Percentiles rank a stretch among this genome's conserved stretches.
phyloP scores from a whole-genome alignment of 179 eudicot genomes.

The Beta lomatogona region DNA sequence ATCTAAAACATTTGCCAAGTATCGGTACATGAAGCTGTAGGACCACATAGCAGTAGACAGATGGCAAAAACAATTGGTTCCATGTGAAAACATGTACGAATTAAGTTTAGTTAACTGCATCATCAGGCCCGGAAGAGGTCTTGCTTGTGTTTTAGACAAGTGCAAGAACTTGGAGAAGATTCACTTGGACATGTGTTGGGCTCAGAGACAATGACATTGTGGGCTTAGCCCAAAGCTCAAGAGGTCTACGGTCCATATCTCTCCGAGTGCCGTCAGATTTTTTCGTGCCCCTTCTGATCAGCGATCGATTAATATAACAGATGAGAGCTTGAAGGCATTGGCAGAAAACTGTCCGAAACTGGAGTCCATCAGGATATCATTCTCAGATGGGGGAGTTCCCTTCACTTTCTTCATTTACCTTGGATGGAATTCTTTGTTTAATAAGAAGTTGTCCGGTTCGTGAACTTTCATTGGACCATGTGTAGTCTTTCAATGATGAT shows the following conservation, averaged over 20 bases:
- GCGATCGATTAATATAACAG: slow-evolving; percentile 66
- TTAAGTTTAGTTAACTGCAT: slow-evolving; percentile 72
- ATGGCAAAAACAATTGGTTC: slow-evolving; percentile 66
- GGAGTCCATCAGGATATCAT: slow-evolving; percentile 62
- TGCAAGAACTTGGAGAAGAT: slow-evolving; percentile 70
- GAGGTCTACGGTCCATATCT: slow-evolving; percentile 60
- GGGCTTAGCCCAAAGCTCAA: slow-evolving; percentile 58
- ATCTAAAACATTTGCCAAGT: slow-evolving; percentile 63
- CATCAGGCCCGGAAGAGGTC: slow-evolving; percentile 83
- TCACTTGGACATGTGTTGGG: slow-evolving; percentile 79
- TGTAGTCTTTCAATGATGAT: slow-evolving; percentile 59
- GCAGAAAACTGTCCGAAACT: slow-evolving; percentile 61
- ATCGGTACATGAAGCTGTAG: slow-evolving; percentile 74
- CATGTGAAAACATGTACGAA: slow-evolving; percentile 76
- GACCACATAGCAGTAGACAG: slow-evolving; percentile 69
- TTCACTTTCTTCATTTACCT: slow-evolving; percentile 65
- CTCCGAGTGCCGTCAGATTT: slow-evolving; percentile 77
- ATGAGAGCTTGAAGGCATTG: slow-evolving; percentile 68
- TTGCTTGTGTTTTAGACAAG: slow-evolving; percentile 71
- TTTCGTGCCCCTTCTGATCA: slow-evolving; percentile 53
- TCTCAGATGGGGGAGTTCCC: slow-evolving; percentile 77
- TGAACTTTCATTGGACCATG: slow-evolving; percentile 67
- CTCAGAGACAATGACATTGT: slow-evolving; percentile 69
- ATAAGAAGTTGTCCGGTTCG: slow-evolving; percentile 64
- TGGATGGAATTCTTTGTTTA: slow-evolving; percentile 55